These are phyloP conservation scores for Mediolabrus comicus DNA, from an alignment of 108 stramenopile species.

Conservation along the genomic window DNA sequence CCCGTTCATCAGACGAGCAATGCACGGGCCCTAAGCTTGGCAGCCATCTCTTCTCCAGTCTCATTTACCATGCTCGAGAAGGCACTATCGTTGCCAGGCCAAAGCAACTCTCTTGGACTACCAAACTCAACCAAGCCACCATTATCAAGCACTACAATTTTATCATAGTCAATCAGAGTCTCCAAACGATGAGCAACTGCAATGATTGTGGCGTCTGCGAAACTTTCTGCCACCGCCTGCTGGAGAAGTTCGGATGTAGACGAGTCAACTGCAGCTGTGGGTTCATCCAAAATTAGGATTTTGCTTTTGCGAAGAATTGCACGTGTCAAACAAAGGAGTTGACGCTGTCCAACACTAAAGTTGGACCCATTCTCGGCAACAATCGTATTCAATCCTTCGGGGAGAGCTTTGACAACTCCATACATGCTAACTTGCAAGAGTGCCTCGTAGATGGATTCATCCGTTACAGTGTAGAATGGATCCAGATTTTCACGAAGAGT, in stretches of 20 bases:
- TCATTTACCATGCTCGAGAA: slow-evolving; percentile 58
- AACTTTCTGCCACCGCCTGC: slow-evolving; percentile 6
- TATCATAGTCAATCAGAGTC: slow-evolving; percentile 65
- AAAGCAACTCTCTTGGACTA: slow-evolving; percentile 69
- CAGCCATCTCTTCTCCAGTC: slow-evolving; percentile 52
- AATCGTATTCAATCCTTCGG: slow-evolving; percentile 8
- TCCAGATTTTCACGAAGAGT: slow-evolving; percentile 93
- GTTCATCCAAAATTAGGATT: slow-evolving; percentile 63
- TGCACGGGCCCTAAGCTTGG: slow-evolving; percentile 25
- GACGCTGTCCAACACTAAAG: slow-evolving; percentile 11
- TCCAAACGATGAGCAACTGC: slow-evolving; percentile 68
- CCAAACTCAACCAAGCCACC: slow-evolving; percentile 90
- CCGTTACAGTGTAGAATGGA: slow-evolving; percentile 57
- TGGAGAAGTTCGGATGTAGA: slow-evolving; percentile 50
- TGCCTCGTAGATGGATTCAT: slow-evolving; percentile 1
- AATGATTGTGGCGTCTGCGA: slow-evolving; percentile 48
- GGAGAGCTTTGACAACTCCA: slow-evolving; percentile 38
- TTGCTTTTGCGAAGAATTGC: slow-evolving; percentile 17
- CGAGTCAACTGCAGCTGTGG: slow-evolving; percentile 56
- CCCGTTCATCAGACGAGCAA: slow-evolving; percentile 6
- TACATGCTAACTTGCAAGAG: neutral
- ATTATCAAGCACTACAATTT: slow-evolving; percentile 84
- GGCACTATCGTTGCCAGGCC: slow-evolving; percentile 12
- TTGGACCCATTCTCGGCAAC: slow-evolving; percentile 14
- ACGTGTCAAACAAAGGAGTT: slow-evolving; percentile 8